phyloP scores from a whole-genome alignment of 805 yeast genomes.

The Teunomyces gatunensis region DNA sequence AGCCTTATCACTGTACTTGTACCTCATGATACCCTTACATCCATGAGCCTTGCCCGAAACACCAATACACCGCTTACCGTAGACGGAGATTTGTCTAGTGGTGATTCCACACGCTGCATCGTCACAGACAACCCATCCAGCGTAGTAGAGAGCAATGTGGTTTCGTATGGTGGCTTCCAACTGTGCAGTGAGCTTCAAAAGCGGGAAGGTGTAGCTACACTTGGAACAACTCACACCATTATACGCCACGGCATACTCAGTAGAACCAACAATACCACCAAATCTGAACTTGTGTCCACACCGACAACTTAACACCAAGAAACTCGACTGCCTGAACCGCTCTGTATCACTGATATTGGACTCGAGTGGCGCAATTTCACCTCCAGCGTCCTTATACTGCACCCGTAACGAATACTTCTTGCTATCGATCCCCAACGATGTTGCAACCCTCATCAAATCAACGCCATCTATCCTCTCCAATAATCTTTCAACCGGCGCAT shows the following conservation, averaged over 20 bases:
- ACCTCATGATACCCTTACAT: slow-evolving; percentile 80
- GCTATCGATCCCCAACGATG: slow-evolving; percentile 74
- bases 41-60: slow-evolving; percentile 56
- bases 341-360: slow-evolving; percentile 78
- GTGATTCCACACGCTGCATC: slow-evolving; percentile 76
- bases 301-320: slow-evolving; percentile 54
- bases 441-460: slow-evolving; percentile 76
- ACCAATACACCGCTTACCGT: slow-evolving; percentile 82
- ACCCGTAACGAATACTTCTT: slow-evolving; percentile 52
- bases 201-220: slow-evolving; percentile 54
- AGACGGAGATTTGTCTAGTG: slow-evolving; percentile 85
- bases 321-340: slow-evolving; percentile 66
- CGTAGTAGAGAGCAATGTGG: slow-evolving; percentile 73
- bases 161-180: slow-evolving; percentile 69
- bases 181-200: slow-evolving; percentile 63
- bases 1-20: slow-evolving; percentile 71
- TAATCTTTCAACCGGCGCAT: slow-evolving; percentile 87
- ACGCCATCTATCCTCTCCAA: slow-evolving; percentile 83
- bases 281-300: slow-evolving; percentile 63
- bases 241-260: slow-evolving; percentile 57
- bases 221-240: slow-evolving; percentile 69
- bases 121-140: slow-evolving; percentile 84
- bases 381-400: slow-evolving; percentile 32
- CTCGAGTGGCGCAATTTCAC: slow-evolving; percentile 69
- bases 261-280: slow-evolving; percentile 71